Evolutionary conservation across 805 yeast species (phyloP), one percentile per base, ranked within the genome.

Genomic region (Kuraishia ogatae): DNA sequence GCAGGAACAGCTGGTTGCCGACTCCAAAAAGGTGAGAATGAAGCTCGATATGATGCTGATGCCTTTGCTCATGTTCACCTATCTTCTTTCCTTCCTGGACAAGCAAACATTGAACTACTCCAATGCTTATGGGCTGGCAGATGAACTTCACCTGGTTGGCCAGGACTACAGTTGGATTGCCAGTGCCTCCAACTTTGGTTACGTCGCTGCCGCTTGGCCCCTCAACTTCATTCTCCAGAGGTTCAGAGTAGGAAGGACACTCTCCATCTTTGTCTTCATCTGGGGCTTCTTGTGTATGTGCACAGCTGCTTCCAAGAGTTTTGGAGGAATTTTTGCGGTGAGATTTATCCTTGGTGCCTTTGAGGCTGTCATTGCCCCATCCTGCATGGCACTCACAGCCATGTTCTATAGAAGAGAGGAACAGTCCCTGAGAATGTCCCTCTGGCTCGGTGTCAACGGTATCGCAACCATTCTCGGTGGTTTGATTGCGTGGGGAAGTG

Each of bases 221-320:
- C 74, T 79, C 2, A 65, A 73, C 10, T 62, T 70, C 51, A 52
- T 76, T 1, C 62, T 83, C 24, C 91, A 86, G 65, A 73, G 71
- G 54, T 77, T 82, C 53, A 86, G 85, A 2, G 73, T 85, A 58
- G 76, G 83, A 4, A 81, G 79, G 59, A 67, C 81, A 2, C 71
- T 78, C 2, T 70, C 80, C 10, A 57, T 66, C 1, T 76, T 77
- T 57, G 76, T 85, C 47, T 62, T 82, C n/a, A 49, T 79, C 0
- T 86, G 92, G 91, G 90, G 90, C 22, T 65, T 82, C n/a, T 66
- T 83, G 39, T 71, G 79, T 43, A 69, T 81, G n/a, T 81, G 79
- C 58, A 76, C 86, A 1, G 79, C 76, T 17, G 66, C 60, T 7
- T 63, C 72, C 47, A 58, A 64, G n/a, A 68, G 63, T 35, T 80